Evolutionary conservation across 176 grass and related monocot genomes (phyloP).

Genomic region (Zoysia pacifica): DNA sequence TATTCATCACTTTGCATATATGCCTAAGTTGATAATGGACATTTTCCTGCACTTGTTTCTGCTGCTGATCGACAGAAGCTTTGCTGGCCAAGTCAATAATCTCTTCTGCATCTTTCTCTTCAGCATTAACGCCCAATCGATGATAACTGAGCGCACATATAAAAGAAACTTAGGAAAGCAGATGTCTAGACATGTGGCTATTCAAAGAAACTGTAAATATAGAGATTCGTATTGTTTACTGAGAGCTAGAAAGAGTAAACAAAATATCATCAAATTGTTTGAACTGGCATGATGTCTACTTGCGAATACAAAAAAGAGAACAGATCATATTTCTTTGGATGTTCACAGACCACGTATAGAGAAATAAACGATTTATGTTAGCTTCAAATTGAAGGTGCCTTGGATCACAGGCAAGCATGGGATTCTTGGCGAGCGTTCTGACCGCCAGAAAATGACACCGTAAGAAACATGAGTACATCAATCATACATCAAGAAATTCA

Average conservation of each 20-base stretch:
- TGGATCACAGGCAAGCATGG: constrained; percentile 72
- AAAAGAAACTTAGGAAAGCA: constrained; percentile 6
- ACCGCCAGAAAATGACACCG: constrained; percentile 54
- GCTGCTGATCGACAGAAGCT: constrained; percentile 75
- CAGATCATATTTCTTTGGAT: constrained; percentile 1
- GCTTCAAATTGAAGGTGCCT: constrained; percentile 86
- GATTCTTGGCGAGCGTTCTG: constrained; percentile 64
- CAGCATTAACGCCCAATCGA: constrained; percentile 71
- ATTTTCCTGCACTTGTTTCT: constrained; percentile 90
- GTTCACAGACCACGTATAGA: constrained; percentile 77
- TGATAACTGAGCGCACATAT: constrained; percentile 62
- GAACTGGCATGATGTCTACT: constrained; percentile 6
- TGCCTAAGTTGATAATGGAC: constrained; percentile 73
- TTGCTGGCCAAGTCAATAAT: constrained; percentile 83
- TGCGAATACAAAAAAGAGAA: constrained; percentile 19
- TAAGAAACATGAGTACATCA: neutral
- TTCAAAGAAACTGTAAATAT: neutral
- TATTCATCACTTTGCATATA: constrained; percentile 67
- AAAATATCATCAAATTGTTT: constrained; percentile 3
- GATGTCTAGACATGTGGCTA: neutral
- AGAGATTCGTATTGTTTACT: neutral
- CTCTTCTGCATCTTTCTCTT: constrained; percentile 81
- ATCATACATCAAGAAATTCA: neutral
- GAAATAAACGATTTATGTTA: constrained; percentile 82
- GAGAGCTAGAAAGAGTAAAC: neutral